A percentile compares a stretch with the other conserved stretches of the same genome.
Conservation (phyloP, 2,329 filamentous ascomycete species). For the Fusarium sp. region DNA sequence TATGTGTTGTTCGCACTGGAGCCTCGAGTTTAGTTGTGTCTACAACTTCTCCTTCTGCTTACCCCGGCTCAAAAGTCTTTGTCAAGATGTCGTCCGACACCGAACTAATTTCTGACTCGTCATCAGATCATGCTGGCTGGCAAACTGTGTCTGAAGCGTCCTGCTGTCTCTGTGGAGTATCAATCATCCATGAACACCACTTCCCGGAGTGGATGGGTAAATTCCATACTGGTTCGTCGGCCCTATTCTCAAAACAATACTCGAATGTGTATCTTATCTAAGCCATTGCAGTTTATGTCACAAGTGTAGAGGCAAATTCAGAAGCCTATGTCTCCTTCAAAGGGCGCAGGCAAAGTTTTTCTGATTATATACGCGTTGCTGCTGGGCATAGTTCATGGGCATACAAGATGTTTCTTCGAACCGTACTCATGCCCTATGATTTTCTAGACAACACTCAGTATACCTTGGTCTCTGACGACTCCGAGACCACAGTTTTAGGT, state of each 20-base stretch:
- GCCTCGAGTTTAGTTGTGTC: too few species aligned
- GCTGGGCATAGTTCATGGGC: neutral
- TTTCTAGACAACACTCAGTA: neutral
- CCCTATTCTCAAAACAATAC: too few species aligned
- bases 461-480: neutral
- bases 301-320: neutral
- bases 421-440: neutral
- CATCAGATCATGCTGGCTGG: neutral
- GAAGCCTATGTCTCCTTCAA: neutral
- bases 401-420: neutral
- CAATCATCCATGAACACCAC: neutral
- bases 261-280: neutral
- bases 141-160: neutral
- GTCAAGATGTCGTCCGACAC: too few species aligned
- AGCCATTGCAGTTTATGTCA: neutral
- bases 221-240: constrained; percentile 5
- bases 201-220: neutral
- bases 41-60: too few species aligned
- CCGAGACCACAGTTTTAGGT: neutral
- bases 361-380: neutral
- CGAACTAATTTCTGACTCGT: too few species aligned
- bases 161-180: constrained; percentile 2
- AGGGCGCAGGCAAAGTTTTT: neutral
- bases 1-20: too few species aligned
- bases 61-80: too few species aligned